Percentiles rank a stretch among this genome's conserved stretches.
Conservation (phyloP, 192 early-diverging fungal species). For the Physocladia obscura region DNA sequence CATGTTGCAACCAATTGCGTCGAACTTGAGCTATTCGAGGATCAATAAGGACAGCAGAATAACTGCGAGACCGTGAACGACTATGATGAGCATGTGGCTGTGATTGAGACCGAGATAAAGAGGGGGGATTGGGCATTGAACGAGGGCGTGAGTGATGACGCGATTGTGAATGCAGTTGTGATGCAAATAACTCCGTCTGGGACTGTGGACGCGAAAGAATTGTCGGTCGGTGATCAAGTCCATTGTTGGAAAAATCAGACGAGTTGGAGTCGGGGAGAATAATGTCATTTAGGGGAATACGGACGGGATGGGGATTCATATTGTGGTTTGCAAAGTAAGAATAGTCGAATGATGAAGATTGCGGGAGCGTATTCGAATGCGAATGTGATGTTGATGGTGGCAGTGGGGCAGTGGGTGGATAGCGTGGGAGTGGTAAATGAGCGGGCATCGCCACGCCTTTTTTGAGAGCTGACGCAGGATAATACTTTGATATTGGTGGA, state of each 20-base stretch:
- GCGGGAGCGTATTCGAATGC: no score
- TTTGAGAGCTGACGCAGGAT: no score
- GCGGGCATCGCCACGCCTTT: no score
- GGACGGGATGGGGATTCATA: slow-evolving; percentile 9
- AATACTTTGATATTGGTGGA: not conserved
- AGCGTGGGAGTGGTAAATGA: no score
- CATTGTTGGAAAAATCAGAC: not conserved
- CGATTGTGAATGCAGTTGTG: not conserved
- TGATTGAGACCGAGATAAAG: not conserved
- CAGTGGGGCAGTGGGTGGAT: no score
- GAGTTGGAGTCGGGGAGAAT: not conserved
- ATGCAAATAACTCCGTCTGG: not conserved
- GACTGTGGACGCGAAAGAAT: not conserved
- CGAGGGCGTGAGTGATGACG: not conserved
- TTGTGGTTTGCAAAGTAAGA: slow-evolving; percentile 20
- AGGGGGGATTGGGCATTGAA: not conserved
- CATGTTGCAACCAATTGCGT: slow-evolving; percentile 22
- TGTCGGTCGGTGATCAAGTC: not conserved
- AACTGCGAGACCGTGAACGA: not conserved
- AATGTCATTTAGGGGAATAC: not conserved
- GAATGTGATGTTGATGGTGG: no score
- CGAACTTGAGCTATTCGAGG: slow-evolving; percentile 15
- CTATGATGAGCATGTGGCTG: not conserved
- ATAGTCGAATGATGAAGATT: not conserved
- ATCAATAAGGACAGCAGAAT: not conserved